Percentiles rank a stretch among this genome's conserved stretches.
phyloP scores from a whole-genome alignment of 768 basidiomycete species.

The Pleurotus eryngii region DNA sequence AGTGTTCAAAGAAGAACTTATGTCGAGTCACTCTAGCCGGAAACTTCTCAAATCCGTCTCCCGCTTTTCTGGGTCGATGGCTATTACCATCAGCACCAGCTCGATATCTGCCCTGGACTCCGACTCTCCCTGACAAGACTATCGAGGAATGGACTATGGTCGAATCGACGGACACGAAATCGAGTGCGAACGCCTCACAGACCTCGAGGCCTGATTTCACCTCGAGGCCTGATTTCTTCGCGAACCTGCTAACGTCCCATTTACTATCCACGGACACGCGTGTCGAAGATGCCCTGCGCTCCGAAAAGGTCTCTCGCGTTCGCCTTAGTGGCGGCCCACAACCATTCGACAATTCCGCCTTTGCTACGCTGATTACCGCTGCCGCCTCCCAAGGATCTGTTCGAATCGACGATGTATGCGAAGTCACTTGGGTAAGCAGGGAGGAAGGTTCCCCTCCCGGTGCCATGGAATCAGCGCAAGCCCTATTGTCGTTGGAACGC shows the following conservation, averaged over 20 bases:
- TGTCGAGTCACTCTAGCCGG: slow-evolving; percentile 10
- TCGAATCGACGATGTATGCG: not conserved
- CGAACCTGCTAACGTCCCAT: not conserved
- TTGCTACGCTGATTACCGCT: not conserved
- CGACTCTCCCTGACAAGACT: not conserved
- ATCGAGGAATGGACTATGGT: not conserved
- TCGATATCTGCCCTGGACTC: not conserved
- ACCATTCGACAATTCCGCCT: slow-evolving; percentile 8
- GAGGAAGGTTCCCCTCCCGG: not conserved
- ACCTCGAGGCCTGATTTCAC: not conserved
- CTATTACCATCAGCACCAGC: slow-evolving; percentile 4
- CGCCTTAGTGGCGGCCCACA: slow-evolving; percentile 3
- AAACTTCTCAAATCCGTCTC: slow-evolving; percentile 2
- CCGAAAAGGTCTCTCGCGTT: slow-evolving; percentile 5
- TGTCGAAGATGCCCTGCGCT: not conserved
- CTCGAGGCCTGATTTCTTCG: not conserved
- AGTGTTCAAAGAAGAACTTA: slow-evolving; percentile 16
- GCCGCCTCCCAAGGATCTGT: not conserved
- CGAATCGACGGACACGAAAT: not conserved
- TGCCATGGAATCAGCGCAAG: not conserved
- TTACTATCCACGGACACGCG: not conserved
- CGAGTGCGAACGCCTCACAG: not conserved
- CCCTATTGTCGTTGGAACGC: not conserved
- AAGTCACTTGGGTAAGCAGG: not conserved
- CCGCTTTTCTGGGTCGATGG: not conserved